Evolutionary conservation across 2,329 filamentous ascomycete species (phyloP).

Genomic region (Calonectria henricotiae): DNA sequence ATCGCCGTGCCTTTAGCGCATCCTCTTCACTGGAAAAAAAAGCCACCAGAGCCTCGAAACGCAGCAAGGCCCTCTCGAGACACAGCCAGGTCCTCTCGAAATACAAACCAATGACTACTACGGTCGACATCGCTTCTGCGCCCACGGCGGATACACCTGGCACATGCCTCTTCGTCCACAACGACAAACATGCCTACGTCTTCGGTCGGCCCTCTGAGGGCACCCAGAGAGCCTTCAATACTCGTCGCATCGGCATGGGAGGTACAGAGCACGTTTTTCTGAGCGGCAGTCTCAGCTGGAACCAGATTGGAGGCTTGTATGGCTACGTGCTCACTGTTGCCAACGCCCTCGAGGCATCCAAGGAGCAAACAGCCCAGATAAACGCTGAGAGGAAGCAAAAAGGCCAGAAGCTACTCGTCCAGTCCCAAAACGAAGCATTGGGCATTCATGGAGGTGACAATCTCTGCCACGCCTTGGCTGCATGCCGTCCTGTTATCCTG

Average conservation of each 20-base stretch:
- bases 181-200: constrained; percentile 86
- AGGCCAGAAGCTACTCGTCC: constrained; percentile 54
- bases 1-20: not conserved
- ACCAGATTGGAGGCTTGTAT: constrained; percentile 84
- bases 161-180: constrained; percentile 83
- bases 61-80: not conserved
- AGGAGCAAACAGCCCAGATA: constrained; percentile 59
- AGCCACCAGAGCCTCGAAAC: not conserved
- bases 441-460: constrained; percentile 88
- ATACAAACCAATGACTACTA: constrained; percentile 76
- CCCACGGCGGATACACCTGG: constrained; percentile 92
- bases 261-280: constrained; percentile 87
- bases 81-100: not conserved
- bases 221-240: constrained; percentile 82
- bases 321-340: constrained; percentile 90
- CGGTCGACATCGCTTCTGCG: constrained; percentile 82
- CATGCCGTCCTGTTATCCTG: constrained; percentile 88
- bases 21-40: not conserved
- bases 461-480: constrained; percentile 85
- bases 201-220: constrained; percentile 90
- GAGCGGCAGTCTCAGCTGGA: constrained; percentile 84
- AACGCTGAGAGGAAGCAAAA: constrained; percentile 63
- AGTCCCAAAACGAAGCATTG: constrained; percentile 59
- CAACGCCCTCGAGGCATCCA: constrained; percentile 72
- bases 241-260: constrained; percentile 76